Percentiles rank a stretch among this genome's conserved stretches.
These are phyloP conservation scores for Zelopaecilomyces penicillatus DNA, from an alignment of 2,329 filamentous ascomycete genomes.

Conservation along the genomic window DNA sequence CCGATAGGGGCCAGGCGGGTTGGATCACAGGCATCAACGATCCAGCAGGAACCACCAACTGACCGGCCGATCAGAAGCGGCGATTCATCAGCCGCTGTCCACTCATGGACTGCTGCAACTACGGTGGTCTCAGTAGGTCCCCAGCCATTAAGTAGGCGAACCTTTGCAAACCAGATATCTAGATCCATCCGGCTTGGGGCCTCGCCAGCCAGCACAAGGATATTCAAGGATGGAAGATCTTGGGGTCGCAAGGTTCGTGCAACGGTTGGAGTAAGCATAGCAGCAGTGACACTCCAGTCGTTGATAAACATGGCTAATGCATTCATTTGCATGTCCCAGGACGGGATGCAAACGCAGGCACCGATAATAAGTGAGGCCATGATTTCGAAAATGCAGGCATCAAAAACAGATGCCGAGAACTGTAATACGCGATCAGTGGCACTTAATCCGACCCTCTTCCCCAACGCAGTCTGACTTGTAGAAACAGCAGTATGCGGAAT, in stretches of 20 bases:
- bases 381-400: slow-evolving; percentile 9
- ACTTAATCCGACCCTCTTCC: neutral
- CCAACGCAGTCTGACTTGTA: slow-evolving; percentile 5
- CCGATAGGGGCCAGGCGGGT: slow-evolving; percentile 12
- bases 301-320: slow-evolving; percentile 34
- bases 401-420: slow-evolving; percentile 16
- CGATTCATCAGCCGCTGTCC: neutral
- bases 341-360: slow-evolving; percentile 44
- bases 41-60: slow-evolving; percentile 3
- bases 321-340: slow-evolving; percentile 42
- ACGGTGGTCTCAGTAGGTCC: slow-evolving; percentile 13
- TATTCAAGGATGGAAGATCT: slow-evolving; percentile 6
- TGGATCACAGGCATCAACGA: slow-evolving; percentile 5
- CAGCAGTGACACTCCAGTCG: slow-evolving; percentile 17
- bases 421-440: slow-evolving; percentile 9
- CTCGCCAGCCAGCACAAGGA: slow-evolving; percentile 11
- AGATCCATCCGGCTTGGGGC: slow-evolving; percentile 3
- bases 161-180: slow-evolving; percentile 4
- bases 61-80: neutral
- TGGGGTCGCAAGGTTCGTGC: slow-evolving; percentile 7
- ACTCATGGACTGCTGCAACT: neutral
- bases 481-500: slow-evolving; percentile 10
- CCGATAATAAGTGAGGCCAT: slow-evolving; percentile 19
- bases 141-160: slow-evolving; percentile 11
- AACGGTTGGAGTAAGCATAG: slow-evolving; percentile 11